Conservation (phyloP, 208 protist genomes). For the Leishmania mexicana region DNA sequence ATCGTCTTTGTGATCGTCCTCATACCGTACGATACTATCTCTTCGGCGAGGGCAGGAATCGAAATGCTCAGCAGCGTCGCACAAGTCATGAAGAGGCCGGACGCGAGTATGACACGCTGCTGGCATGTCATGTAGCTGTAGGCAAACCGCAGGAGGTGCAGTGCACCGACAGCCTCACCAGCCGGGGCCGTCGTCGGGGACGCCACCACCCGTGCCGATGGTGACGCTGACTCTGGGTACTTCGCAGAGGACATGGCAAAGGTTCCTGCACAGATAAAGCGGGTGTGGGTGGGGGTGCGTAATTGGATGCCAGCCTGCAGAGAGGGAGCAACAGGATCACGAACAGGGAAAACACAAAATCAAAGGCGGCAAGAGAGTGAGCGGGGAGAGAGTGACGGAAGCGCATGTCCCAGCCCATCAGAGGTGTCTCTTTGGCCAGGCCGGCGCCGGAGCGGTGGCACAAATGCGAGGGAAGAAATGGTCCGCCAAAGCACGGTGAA, state of each 20-base stretch:
- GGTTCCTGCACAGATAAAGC: not conserved
- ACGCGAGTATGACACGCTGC: constrained; percentile 33
- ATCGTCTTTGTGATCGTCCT: constrained; percentile 7
- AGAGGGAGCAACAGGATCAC: not conserved
- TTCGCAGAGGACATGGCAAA: not conserved
- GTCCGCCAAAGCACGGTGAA: not conserved
- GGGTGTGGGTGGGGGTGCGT: not conserved
- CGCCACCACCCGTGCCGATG: not conserved
- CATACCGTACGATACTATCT: constrained; percentile 47
- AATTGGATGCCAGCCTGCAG: not conserved
- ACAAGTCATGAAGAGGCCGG: constrained; percentile 42
- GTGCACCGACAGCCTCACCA: not conserved
- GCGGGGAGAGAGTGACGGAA: not conserved
- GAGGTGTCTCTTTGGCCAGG: not conserved
- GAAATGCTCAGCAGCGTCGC: constrained; percentile 43
- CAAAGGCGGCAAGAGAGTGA: not conserved
- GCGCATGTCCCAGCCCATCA: not conserved
- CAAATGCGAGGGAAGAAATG: not conserved
- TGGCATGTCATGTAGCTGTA: constrained; percentile 46
- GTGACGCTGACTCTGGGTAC: not conserved
- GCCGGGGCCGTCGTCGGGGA: not conserved
- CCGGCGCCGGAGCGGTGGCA: not conserved
- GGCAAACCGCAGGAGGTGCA: constrained; percentile 38
- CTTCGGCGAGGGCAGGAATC: constrained; percentile 49
- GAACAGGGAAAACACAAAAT: not conserved